A percentile compares a stretch with the other conserved stretches of the same genome.
Evolutionary conservation across 768 basidiomycete genomes (phyloP).

Genomic region (Heimioporus sp.): DNA sequence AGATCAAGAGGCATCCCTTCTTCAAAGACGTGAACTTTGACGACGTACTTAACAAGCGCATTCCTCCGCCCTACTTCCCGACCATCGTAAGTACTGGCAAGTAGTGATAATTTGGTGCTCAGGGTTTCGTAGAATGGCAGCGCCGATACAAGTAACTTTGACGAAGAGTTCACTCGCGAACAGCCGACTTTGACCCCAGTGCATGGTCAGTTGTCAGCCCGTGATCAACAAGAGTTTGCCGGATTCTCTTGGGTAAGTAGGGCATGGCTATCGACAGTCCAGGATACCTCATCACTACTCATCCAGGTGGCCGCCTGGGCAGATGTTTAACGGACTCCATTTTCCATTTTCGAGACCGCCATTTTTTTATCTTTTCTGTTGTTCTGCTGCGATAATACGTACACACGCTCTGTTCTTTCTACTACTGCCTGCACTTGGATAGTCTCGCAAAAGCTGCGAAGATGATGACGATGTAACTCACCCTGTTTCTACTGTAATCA

Average conservation of each 20-base stretch:
- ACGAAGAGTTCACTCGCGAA: conserved; percentile 95
- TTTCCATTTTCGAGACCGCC: conserved; percentile 12
- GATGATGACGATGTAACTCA: conserved; percentile 19
- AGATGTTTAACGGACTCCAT: conserved; percentile 40
- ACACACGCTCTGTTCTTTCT: conserved; percentile 21
- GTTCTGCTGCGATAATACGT: conserved; percentile 35
- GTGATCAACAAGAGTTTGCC: conserved; percentile 93
- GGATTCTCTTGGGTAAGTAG: conserved; percentile 88
- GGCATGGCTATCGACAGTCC: not conserved
- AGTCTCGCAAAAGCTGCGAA: conserved; percentile 28
- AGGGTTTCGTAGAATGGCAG: conserved; percentile 60
- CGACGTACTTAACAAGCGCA: conserved; percentile 95
- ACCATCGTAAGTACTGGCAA: conserved; percentile 67
- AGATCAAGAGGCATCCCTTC: conserved; percentile 97
- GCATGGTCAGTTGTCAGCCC: conserved; percentile 85
- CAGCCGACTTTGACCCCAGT: conserved; percentile 98
- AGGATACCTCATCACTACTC: not conserved
- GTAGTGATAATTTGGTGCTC: conserved; percentile 4
- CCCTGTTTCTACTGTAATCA: conserved; percentile 8
- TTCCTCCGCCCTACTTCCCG: conserved; percentile 97
- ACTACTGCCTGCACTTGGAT: conserved; percentile 38
- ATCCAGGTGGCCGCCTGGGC: conserved; percentile 51
- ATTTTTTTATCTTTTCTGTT: conserved; percentile 27
- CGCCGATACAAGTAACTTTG: conserved; percentile 91
- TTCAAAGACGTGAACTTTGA: conserved; percentile 98